Base-by-base conservation (phyloP, 2,329 filamentous ascomycete genomes). In the Blumeriella jaapii region DNA sequence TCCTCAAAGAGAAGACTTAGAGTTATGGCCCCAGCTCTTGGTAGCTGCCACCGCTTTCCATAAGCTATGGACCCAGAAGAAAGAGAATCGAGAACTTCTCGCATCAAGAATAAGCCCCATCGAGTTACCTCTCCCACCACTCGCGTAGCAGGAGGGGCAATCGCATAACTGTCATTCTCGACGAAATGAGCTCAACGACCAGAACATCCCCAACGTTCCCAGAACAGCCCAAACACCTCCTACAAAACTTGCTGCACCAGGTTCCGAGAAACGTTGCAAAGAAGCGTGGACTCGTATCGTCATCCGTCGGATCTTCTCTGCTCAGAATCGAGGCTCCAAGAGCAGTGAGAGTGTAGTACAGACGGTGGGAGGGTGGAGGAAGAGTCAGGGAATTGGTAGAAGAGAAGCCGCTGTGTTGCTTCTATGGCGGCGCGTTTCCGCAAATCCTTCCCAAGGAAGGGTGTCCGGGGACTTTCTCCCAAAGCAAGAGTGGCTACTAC, bases 391-490 rank as follows among this genome's bases (percentile, higher is more conserved):
- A 65, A 64, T 65, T 64, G 65, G 63, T 61, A 68, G 71, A 67
- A 69, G 75, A 75, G 74, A 64, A 87, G 80, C 85, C 85, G 83
- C 86, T 68, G 61, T 57, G 71, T 86, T 27, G 86, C 87, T 93
- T 93, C 78, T 95, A 87, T 93, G 89, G 86, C 87, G 87, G 85
- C 84, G 87, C 85, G 83, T 95, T 93, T 93, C 85, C 84, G 85
- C 87, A 73, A n/a, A 61, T 65, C 60, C 64, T 55, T 55, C 54
- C 55, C 56, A 57, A 41, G 52, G 61, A 65, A 69, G 70, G 71
- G 65, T 78, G 87, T 95, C 89, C 89, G 89, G 89, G 89, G 89
- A 96, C 89, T 96, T 96, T 96, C 89, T 94, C 89, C 89, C 86
- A 91, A 95, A 95, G 87, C 87, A 58, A 53, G 47, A 50, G 34